A percentile compares a stretch with the other conserved stretches of the same genome.
Evolutionary conservation across 805 yeast species (phyloP).

Genomic region (Nakazawaea pomicola): DNA sequence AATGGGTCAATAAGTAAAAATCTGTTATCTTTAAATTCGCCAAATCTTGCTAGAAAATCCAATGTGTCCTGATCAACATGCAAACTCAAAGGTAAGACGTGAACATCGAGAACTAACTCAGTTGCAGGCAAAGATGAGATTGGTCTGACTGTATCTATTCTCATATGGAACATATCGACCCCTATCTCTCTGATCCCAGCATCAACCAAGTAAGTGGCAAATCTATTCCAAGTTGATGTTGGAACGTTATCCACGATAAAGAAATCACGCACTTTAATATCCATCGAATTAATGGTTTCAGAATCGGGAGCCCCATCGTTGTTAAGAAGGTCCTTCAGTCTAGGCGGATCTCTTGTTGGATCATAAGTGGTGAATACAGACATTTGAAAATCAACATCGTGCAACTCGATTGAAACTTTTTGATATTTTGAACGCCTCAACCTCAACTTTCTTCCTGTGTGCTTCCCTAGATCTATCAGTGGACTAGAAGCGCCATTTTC

Average conservation of each 20-base stretch:
- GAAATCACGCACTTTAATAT: conserved; percentile 46
- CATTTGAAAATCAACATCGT: conserved; percentile 46
- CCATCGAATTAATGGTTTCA: conserved; percentile 45
- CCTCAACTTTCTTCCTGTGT: conserved; percentile 37
- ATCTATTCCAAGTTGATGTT: conserved; percentile 87
- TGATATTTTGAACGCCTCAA: conserved; percentile 61
- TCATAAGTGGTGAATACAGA: conserved; percentile 42
- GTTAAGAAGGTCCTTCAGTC: conserved; percentile 19
- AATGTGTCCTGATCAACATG: conserved; percentile 92
- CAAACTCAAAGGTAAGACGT: conserved; percentile 68
- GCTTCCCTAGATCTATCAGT: conserved; percentile 29
- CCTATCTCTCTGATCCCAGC: conserved; percentile 69
- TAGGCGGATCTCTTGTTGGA: conserved; percentile 34
- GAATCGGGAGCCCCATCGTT: conserved; percentile 27
- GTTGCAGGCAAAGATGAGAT: conserved; percentile 57
- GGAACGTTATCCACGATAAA: conserved; percentile 73
- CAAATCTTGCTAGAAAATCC: conserved; percentile 75
- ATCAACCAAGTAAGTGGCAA: conserved; percentile 63
- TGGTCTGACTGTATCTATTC: conserved; percentile 60
- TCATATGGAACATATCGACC: conserved; percentile 53
- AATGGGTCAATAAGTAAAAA: conserved; percentile 53
- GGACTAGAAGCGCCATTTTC: conserved; percentile 13
- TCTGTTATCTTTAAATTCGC: conserved; percentile 70
- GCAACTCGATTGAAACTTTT: conserved; percentile 53
- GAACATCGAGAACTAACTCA: conserved; percentile 52